Evolutionary conservation across 2,329 filamentous ascomycete species (phyloP).

Genomic region (Penicillium sp.): DNA sequence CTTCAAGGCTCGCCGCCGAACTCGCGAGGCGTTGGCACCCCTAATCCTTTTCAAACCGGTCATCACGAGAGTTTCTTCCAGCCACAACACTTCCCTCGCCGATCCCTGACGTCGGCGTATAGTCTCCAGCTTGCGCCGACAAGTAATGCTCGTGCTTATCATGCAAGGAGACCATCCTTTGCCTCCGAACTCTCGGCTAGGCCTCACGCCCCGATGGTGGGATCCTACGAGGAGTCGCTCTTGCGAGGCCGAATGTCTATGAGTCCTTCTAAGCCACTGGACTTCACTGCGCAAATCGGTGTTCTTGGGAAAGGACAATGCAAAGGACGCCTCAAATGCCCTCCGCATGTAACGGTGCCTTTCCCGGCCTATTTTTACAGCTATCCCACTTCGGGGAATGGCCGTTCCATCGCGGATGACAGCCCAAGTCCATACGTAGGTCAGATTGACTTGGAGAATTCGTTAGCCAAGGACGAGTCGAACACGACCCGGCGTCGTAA

Average conservation of each 20-base stretch:
- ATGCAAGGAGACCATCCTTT: constrained; percentile 62
- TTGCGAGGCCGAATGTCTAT: constrained; percentile 94
- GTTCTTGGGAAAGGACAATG: constrained; percentile 86
- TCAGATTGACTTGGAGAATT: constrained; percentile 82
- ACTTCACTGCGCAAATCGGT: constrained; percentile 92
- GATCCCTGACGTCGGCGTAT: constrained; percentile 63
- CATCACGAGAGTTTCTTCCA: constrained; percentile 62
- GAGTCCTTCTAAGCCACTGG: constrained; percentile 81
- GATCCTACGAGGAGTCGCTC: constrained; percentile 96
- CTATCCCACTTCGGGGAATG: constrained; percentile 65
- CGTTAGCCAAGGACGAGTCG: constrained; percentile 52
- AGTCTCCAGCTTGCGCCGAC: constrained; percentile 46
- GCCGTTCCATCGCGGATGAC: constrained; percentile 64
- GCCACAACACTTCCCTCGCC: constrained; percentile 65
- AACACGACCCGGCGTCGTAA: constrained; percentile 39
- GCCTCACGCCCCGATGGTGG: constrained; percentile 91
- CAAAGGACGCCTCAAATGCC: constrained; percentile 77
- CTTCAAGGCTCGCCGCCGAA: constrained; percentile 42
- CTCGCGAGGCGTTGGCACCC: constrained; percentile 39
- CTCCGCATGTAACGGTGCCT: constrained; percentile 80
- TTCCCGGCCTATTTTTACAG: constrained; percentile 97
- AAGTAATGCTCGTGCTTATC: constrained; percentile 35
- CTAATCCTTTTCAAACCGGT: constrained; percentile 41
- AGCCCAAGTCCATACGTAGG: constrained; percentile 95
- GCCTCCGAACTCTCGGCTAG: constrained; percentile 69